These are phyloP conservation scores for Bacidia rubella DNA, from an alignment of 495 filamentous ascomycete genomes.

Conservation along the genomic window DNA sequence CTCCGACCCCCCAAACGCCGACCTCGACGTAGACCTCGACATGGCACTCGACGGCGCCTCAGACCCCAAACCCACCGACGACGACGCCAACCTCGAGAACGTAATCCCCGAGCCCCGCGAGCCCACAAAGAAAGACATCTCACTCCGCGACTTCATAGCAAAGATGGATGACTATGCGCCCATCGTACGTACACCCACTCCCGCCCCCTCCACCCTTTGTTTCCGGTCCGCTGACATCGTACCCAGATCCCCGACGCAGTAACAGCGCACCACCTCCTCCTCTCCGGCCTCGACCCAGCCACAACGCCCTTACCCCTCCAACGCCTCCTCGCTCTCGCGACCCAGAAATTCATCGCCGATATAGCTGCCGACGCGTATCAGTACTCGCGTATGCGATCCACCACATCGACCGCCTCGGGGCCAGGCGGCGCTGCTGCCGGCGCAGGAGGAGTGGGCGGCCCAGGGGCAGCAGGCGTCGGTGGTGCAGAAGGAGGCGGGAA, in stretches of 20 bases:
- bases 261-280: slow-evolving; percentile 91
- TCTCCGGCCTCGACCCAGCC: slow-evolving; percentile 75
- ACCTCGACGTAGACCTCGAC: slow-evolving; percentile 34
- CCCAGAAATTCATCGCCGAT: slow-evolving; percentile 96
- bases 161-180: slow-evolving; percentile 99
- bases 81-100: slow-evolving; percentile 4
- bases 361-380: slow-evolving; percentile 96
- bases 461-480: slow-evolving; percentile 53
- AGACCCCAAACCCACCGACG: slow-evolving; percentile 13
- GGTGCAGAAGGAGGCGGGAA: slow-evolving; percentile 54
- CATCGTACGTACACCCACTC: slow-evolving; percentile 47
- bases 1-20: slow-evolving; percentile 1
- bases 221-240: background rate
- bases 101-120: slow-evolving; percentile 25
- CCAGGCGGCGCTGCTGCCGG: slow-evolving; percentile 43
- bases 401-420: slow-evolving; percentile 56
- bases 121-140: slow-evolving; percentile 77
- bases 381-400: slow-evolving; percentile 84
- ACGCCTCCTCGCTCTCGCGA: slow-evolving; percentile 85
- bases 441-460: slow-evolving; percentile 31
- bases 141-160: slow-evolving; percentile 72
- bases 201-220: background rate
- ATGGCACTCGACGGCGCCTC: slow-evolving; percentile 23
- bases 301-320: slow-evolving; percentile 75
- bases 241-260: slow-evolving; percentile 90